Evolutionary conservation across 805 yeast genomes (phyloP), one percentile per base, ranked within the genome.

Genomic region (Yarrowia sp.): DNA sequence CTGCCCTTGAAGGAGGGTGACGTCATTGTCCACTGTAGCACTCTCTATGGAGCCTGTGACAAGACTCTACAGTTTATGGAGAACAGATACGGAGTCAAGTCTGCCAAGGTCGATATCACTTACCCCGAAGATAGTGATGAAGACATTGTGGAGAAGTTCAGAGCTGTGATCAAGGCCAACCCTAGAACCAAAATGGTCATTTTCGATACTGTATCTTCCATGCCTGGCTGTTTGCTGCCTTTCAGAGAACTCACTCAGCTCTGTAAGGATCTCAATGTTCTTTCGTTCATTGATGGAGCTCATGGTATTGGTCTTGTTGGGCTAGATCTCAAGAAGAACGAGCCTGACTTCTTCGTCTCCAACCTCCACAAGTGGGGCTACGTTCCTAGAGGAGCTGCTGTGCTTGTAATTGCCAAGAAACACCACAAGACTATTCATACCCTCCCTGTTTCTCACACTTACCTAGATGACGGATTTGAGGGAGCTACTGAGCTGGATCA

Each of bases 341-440:
- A 82, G 67, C 90, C 92, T 0, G 92, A 88, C 72, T 89, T 87
- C 74, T 84, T 81, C 73, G 80, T 83, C 32, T 77, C 88, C 19
- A 89, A 89, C 73, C 78, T 89, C 19, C 93, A 89, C 79, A 89
- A 89, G 74, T 89, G 93, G 93, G 78, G 81, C 41, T 85, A 74
- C 71, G 81, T 82, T 26, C 90, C 92, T 5, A 79, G 86, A 53
- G 85, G 87, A 2, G 82, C 83, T 72, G 89, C 89, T 0, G 78
- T 86, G 38, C 75, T 89, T 66, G 89, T 88, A 72, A 89, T 85
- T 8, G 82, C 83, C 71, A 80, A 82, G 3, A 79, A 80, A 66
- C 84, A 83, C 73, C 91, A 87, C 70, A 73, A 75, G 0, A 46
- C 70, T 1, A 77, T 89, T 68, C 88, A 87, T 69, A 82, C 89